Conservation (phyloP, 768 basidiomycete genomes). For the Podaxis pistillaris region DNA sequence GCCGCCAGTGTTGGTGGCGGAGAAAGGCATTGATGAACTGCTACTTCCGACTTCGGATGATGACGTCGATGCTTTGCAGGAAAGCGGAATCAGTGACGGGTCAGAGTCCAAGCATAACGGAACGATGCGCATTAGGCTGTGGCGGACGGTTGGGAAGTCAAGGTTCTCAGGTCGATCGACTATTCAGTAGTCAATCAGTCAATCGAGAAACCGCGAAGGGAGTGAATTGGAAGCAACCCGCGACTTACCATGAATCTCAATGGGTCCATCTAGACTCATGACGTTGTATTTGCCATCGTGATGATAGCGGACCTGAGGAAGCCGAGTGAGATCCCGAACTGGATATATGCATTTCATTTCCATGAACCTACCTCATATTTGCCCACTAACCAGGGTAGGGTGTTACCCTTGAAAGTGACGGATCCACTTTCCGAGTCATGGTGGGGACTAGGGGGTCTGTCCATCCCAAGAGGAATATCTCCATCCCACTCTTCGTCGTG, state of each 20-base stretch:
- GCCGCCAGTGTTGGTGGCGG: slow-evolving; percentile 12
- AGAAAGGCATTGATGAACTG: neutral
- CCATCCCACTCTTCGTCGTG: slow-evolving; percentile 94
- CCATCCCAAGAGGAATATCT: slow-evolving; percentile 59
- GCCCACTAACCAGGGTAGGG: slow-evolving; percentile 84
- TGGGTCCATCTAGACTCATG: slow-evolving; percentile 77
- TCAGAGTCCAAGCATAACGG: slow-evolving; percentile 87
- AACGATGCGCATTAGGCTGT: slow-evolving; percentile 72
- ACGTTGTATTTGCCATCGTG: slow-evolving; percentile 98
- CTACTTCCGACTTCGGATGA: slow-evolving; percentile 14
- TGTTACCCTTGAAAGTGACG: slow-evolving; percentile 74
- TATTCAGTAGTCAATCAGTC: slow-evolving; percentile 42
- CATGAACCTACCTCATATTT: slow-evolving; percentile 69
- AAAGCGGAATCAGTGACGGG: slow-evolving; percentile 73
- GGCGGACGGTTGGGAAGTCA: slow-evolving; percentile 64
- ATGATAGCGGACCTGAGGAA: slow-evolving; percentile 75
- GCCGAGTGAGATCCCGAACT: slow-evolving; percentile 3
- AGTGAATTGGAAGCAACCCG: neutral
- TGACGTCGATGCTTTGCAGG: slow-evolving; percentile 44
- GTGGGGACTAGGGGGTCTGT: slow-evolving; percentile 32
- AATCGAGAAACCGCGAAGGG: slow-evolving; percentile 8
- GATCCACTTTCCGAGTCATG: slow-evolving; percentile 55
- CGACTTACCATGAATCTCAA: slow-evolving; percentile 84
- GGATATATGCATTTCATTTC: neutral
- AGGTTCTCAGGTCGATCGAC: slow-evolving; percentile 57